phyloP scores from a whole-genome alignment of 2,329 filamentous ascomycete species.

The Blumeria graminis region DNA sequence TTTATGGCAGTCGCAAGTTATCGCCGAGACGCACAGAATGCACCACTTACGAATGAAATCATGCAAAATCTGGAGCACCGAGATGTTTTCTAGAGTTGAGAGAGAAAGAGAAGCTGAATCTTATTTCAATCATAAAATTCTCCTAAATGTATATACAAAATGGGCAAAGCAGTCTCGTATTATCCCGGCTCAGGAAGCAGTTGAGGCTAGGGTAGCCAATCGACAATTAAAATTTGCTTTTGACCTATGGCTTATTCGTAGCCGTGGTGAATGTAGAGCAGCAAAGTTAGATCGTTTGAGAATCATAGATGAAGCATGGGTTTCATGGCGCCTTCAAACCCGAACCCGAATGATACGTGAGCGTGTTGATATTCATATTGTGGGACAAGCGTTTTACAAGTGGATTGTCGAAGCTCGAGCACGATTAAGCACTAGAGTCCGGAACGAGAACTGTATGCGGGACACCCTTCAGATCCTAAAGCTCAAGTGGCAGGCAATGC shows the following conservation, averaged over 20 bases:
- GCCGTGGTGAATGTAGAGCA: slow-evolving; percentile 22
- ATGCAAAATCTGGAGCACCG: slow-evolving; percentile 9
- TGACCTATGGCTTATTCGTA: slow-evolving; percentile 23
- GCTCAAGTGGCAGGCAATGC: slow-evolving; percentile 16
- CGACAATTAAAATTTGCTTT: slow-evolving; percentile 23
- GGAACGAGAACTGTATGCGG: slow-evolving; percentile 18
- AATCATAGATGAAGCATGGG: slow-evolving; percentile 31
- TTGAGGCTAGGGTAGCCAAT: slow-evolving; percentile 21
- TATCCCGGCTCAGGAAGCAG: slow-evolving; percentile 12
- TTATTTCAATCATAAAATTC: slow-evolving; percentile 3
- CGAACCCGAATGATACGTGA: slow-evolving; percentile 26
- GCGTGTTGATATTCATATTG: slow-evolving; percentile 29
- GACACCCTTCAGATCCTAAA: slow-evolving; percentile 18
- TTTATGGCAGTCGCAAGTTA: slow-evolving; percentile 6
- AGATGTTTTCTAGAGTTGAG: slow-evolving; percentile 4
- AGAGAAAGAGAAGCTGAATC: slow-evolving; percentile 5
- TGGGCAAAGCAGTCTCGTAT: slow-evolving; percentile 11
- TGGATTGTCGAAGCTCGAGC: slow-evolving; percentile 30
- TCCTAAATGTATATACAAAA: slow-evolving; percentile 7
- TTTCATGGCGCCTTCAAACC: slow-evolving; percentile 35
- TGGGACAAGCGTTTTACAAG: slow-evolving; percentile 31
- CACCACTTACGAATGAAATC: slow-evolving; percentile 6
- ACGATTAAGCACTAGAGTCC: slow-evolving; percentile 12
- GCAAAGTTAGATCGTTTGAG: slow-evolving; percentile 24
- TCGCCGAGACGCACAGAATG: slow-evolving; percentile 8